Conservation (phyloP, 208 protist genomes). For the Leishmania aethiopica region DNA sequence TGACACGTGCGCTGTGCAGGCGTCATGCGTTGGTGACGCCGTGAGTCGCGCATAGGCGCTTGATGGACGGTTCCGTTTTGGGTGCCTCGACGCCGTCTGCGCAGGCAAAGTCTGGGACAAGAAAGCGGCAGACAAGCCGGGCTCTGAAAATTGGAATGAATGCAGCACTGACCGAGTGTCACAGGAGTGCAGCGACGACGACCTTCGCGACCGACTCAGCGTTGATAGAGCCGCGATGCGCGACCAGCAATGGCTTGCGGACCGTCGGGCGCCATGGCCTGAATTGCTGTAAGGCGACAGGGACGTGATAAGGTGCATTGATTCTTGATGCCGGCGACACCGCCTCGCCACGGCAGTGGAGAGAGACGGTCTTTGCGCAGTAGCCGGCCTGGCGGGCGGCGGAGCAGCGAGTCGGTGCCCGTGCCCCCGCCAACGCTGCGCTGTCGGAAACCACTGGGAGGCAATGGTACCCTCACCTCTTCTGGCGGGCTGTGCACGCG, state of each 20-base stretch:
- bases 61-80: not conserved
- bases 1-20: not conserved
- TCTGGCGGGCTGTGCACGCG: not conserved
- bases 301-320: not conserved
- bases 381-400: not conserved
- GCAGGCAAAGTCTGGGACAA: not conserved
- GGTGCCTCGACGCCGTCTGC: not conserved
- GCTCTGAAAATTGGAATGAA: not conserved
- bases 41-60: not conserved
- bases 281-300: slow-evolving; percentile 1
- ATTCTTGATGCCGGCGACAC: not conserved
- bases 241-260: not conserved
- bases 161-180: not conserved
- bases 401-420: not conserved
- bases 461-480: not conserved
- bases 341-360: not conserved
- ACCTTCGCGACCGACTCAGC: not conserved
- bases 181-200: not conserved
- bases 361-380: too few species aligned
- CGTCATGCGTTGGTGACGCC: not conserved
- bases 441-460: not conserved
- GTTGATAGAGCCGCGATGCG: not conserved
- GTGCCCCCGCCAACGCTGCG: not conserved
- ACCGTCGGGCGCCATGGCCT: not conserved
- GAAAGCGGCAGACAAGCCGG: not conserved